Conservation (phyloP, 768 basidiomycete genomes). For the Tremella mesenterica region DNA sequence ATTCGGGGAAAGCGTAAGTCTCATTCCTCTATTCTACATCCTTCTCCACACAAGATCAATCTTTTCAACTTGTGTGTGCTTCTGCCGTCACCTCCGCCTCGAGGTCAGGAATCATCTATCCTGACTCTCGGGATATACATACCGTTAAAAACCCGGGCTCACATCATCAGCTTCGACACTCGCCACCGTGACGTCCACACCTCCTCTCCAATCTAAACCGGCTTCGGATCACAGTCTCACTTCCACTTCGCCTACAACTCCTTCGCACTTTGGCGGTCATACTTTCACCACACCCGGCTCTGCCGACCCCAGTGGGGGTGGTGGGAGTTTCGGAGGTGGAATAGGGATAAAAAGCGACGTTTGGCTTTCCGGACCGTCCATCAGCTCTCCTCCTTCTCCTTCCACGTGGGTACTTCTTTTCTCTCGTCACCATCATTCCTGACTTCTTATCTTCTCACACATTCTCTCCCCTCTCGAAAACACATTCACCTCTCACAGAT, state of each 20-base stretch:
- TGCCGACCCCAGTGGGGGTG: slow-evolving; percentile 1
- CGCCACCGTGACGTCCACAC: slow-evolving; percentile 22
- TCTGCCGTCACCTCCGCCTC: no score
- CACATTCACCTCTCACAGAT: not conserved
- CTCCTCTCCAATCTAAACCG: slow-evolving; percentile 11
- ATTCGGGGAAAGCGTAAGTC: no score
- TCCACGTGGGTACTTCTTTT: slow-evolving; percentile 25
- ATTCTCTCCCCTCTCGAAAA: not conserved
- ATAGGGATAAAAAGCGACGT: slow-evolving; percentile 11
- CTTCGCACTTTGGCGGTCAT: slow-evolving; percentile 2
- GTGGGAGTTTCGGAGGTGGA: not conserved
- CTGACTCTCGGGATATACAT: no score
- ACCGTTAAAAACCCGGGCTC: no score
- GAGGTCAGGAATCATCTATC: no score
- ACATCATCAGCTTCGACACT: slow-evolving; percentile 15
- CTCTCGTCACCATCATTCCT: not conserved
- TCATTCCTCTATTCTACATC: no score
- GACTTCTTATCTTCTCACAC: not conserved
- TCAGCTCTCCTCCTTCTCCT: slow-evolving; percentile 32
- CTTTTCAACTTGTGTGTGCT: no score
- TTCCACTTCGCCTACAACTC: slow-evolving; percentile 11
- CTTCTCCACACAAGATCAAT: no score
- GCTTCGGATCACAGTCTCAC: slow-evolving; percentile 1
- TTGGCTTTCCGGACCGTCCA: slow-evolving; percentile 9
- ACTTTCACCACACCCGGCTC: not conserved